Conservation (phyloP, 2,329 filamentous ascomycete genomes). For the Aspergillus awamori region DNA sequence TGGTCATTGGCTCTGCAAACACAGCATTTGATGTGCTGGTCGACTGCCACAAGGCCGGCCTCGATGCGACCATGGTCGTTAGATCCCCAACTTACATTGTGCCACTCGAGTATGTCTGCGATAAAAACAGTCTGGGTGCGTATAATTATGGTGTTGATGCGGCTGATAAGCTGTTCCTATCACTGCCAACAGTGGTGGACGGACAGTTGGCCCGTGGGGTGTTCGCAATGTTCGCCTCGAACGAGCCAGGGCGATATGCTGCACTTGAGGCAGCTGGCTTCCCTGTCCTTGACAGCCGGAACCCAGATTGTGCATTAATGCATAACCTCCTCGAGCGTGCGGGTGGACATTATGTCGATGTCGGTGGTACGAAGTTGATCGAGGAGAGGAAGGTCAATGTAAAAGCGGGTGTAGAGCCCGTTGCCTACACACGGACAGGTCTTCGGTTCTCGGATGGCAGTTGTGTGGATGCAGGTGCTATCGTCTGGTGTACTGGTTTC, state of each 20-base stretch:
- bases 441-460: slow-evolving; percentile 41
- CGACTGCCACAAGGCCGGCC: slow-evolving; percentile 48
- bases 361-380: slow-evolving; percentile 40
- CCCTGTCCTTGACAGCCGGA: slow-evolving; percentile 38
- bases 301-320: slow-evolving; percentile 27
- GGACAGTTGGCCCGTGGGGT: slow-evolving; percentile 19
- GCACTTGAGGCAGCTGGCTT: slow-evolving; percentile 40
- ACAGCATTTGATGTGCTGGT: slow-evolving; percentile 52
- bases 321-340: slow-evolving; percentile 41
- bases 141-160: slow-evolving; percentile 33
- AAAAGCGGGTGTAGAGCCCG: slow-evolving; percentile 35
- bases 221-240: slow-evolving; percentile 26
- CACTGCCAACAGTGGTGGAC: slow-evolving; percentile 13
- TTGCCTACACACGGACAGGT: slow-evolving; percentile 35
- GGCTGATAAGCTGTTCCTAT: slow-evolving; percentile 6
- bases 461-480: slow-evolving; percentile 38
- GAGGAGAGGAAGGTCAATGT: slow-evolving; percentile 36
- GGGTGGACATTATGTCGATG: slow-evolving; percentile 48
- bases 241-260: slow-evolving; percentile 41
- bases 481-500: slow-evolving; percentile 50
- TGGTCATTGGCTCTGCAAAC: slow-evolving; percentile 53
- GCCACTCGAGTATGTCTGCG: slow-evolving; percentile 26
- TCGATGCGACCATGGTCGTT: slow-evolving; percentile 50
- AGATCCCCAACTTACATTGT: slow-evolving; percentile 44
- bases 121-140: slow-evolving; percentile 24